Evolutionary conservation across 2,329 filamentous ascomycete species (phyloP).

Genomic region (Talaromyces sp.): DNA sequence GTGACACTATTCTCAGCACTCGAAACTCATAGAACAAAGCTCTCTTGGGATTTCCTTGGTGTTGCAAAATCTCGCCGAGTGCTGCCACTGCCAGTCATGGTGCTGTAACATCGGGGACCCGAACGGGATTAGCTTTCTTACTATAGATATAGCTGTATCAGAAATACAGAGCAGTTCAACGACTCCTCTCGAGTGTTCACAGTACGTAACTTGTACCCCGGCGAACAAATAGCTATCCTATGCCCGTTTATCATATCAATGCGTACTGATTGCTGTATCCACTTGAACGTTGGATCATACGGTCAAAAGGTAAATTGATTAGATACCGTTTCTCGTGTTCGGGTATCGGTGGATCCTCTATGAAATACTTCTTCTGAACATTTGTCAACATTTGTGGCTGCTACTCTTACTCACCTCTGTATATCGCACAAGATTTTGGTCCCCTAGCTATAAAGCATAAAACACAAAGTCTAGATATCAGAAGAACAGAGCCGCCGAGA

Average conservation of each 20-base stretch:
- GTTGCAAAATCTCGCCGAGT: no score
- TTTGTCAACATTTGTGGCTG: no score
- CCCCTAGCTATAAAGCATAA: not conserved
- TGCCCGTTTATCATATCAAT: not conserved
- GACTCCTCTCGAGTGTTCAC: no score
- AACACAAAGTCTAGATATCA: not conserved
- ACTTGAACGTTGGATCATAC: not conserved
- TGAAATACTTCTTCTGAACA: not conserved
- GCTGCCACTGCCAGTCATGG: no score
- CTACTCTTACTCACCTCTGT: no score
- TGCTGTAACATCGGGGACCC: not conserved
- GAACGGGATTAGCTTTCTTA: not conserved
- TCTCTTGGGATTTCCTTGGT: not conserved
- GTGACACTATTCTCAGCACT: not conserved
- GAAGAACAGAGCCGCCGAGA: not conserved
- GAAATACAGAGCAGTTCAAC: not conserved
- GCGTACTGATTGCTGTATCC: not conserved
- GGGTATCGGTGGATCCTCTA: not conserved
- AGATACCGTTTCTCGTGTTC: not conserved
- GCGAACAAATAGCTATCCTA: no score
- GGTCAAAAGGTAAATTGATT: not conserved
- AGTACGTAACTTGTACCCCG: no score
- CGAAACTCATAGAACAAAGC: not conserved
- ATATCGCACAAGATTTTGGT: not conserved
- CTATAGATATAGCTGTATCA: not conserved